These are phyloP conservation scores for Neofusicoccum kwambonambiense DNA, from an alignment of 2,329 filamentous ascomycete species.

Conservation along the genomic window DNA sequence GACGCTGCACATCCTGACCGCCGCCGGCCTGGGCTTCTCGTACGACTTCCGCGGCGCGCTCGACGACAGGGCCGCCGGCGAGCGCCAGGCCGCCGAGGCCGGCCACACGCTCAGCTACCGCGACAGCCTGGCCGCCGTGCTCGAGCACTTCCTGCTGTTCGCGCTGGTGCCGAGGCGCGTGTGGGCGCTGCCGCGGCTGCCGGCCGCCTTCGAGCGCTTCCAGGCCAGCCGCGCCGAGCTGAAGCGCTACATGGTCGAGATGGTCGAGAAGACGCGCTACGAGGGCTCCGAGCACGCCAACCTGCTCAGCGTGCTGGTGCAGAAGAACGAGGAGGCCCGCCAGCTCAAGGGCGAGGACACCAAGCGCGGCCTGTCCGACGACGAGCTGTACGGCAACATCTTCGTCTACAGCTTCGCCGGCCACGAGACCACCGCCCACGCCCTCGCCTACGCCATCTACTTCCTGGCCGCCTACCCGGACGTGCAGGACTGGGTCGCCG, in stretches of 20 bases:
- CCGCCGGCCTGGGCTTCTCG: conserved; percentile 36
- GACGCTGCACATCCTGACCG: conserved; percentile 39
- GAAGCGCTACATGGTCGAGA: neutral
- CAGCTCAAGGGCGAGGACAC: conserved; percentile 59
- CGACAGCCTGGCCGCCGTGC: conserved; percentile 28
- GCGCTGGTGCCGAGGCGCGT: neutral
- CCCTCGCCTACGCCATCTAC: conserved; percentile 50
- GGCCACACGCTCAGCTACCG: conserved; percentile 23
- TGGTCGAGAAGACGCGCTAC: conserved; percentile 2
- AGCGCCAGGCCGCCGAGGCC: neutral
- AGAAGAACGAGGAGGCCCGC: conserved; percentile 5
- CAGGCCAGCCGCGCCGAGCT: neutral
- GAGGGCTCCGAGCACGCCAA: conserved; percentile 3
- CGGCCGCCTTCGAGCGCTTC: neutral
- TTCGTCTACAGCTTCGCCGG: conserved; percentile 34
- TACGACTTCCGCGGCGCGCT: conserved; percentile 21
- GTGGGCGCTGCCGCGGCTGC: conserved; percentile 20
- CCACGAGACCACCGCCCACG: conserved; percentile 43
- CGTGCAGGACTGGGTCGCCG: conserved; percentile 53
- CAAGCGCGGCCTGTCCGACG: conserved; percentile 61
- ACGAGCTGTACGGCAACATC: conserved; percentile 31
- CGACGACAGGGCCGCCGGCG: neutral
- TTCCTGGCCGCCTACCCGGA: conserved; percentile 48
- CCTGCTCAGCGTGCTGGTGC: conserved; percentile 7
- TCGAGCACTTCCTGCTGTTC: conserved; percentile 27